These are phyloP conservation scores for Arthrobotrys entomopaga DNA, from an alignment of 2,329 filamentous ascomycete species.

Conservation along the genomic window DNA sequence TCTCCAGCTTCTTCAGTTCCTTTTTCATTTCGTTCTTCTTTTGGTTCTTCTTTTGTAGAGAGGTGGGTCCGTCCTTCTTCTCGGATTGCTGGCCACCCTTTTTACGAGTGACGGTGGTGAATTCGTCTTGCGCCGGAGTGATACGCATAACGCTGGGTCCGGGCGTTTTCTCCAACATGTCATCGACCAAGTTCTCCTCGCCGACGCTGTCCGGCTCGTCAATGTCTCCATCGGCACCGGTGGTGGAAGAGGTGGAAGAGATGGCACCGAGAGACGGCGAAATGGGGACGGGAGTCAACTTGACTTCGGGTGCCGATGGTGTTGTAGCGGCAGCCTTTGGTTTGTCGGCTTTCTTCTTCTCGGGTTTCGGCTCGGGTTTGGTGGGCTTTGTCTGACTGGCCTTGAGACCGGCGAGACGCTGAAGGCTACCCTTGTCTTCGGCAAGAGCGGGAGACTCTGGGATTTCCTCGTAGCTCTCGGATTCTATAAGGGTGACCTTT, in stretches of 20 bases:
- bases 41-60: conserved; percentile 54
- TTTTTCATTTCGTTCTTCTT: conserved; percentile 54
- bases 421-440: conserved; percentile 53
- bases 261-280: conserved; percentile 45
- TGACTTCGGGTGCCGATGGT: conserved; percentile 25
- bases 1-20: conserved; percentile 48
- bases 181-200: conserved; percentile 37
- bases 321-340: conserved; percentile 32
- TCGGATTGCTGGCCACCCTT: conserved; percentile 46
- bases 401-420: conserved; percentile 50
- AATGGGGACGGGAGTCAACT: conserved; percentile 35
- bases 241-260: conserved; percentile 52
- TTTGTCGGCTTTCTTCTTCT: conserved; percentile 52
- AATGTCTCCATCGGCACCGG: conserved; percentile 52
- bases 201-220: conserved; percentile 47
- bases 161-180: conserved; percentile 46
- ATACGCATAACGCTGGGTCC: conserved; percentile 52
- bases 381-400: conserved; percentile 26
- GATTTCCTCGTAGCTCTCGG: conserved; percentile 33
- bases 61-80: conserved; percentile 39
- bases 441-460: conserved; percentile 24
- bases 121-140: conserved; percentile 38
- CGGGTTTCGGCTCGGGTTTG: conserved; percentile 41
- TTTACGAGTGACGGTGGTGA: conserved; percentile 51
- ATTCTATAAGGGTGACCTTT: conserved; percentile 36